Percentiles rank a stretch among this genome's conserved stretches.
phyloP scores from a whole-genome alignment of 768 basidiomycete species.

The Piloderma croceum region DNA sequence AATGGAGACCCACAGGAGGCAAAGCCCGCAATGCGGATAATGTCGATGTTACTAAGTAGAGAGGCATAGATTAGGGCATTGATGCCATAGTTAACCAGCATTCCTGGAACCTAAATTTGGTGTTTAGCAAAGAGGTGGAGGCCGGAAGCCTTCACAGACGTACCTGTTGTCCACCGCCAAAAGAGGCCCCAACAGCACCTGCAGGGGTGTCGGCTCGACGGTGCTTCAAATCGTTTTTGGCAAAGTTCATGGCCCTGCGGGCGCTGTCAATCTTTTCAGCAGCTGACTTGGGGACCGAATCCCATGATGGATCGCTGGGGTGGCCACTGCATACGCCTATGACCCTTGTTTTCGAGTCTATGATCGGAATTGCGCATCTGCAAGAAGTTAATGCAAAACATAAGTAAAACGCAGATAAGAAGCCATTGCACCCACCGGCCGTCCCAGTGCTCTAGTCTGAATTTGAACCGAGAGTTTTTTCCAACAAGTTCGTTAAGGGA shows the following conservation, averaged over 20 bases:
- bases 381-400: neutral
- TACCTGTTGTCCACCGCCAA: conserved; percentile 23
- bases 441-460: neutral
- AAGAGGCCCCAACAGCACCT: conserved; percentile 18
- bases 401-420: neutral
- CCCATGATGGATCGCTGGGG: neutral
- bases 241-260: conserved; percentile 1
- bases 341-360: neutral
- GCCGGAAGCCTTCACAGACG: neutral
- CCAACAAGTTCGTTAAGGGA: neutral
- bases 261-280: neutral
- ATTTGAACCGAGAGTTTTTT: neutral
- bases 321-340: neutral
- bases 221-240: conserved; percentile 4
- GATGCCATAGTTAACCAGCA: neutral
- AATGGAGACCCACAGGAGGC: conserved; percentile 6
- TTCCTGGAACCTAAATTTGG: neutral
- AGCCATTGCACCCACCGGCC: neutral
- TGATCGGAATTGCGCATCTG: neutral
- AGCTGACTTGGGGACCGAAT: neutral
- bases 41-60: conserved; percentile 1
- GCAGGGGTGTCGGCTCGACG: conserved; percentile 18
- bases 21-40: conserved; percentile 11
- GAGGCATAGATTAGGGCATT: neutral
- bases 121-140: neutral